phyloP scores from a whole-genome alignment of 139 green algal genomes.

The Picochlorum sp. region DNA sequence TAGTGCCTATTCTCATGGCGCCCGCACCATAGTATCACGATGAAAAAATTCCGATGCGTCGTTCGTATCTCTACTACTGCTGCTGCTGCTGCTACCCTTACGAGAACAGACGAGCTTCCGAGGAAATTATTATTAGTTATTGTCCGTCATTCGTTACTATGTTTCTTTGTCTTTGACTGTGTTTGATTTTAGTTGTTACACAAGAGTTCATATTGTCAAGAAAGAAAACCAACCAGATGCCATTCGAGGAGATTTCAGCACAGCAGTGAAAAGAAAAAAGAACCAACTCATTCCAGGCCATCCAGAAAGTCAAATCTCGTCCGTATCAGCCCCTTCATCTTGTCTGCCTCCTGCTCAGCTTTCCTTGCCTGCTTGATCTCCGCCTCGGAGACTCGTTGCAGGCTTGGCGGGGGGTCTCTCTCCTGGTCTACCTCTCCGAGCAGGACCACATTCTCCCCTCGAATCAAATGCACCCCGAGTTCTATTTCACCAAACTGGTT shows the following conservation, averaged over 20 bases:
- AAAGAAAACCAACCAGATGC: too few species aligned
- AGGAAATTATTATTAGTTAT: too few species aligned
- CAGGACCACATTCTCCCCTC: constrained; percentile 80
- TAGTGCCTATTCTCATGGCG: too few species aligned
- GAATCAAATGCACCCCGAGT: constrained; percentile 32
- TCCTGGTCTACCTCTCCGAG: constrained; percentile 57
- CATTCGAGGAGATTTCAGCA: too few species aligned
- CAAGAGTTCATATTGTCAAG: too few species aligned
- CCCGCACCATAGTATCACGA: too few species aligned
- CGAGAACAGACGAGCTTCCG: too few species aligned
- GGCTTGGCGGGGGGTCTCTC: constrained; percentile 35
- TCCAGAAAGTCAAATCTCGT: constrained; percentile 70
- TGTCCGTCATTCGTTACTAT: too few species aligned
- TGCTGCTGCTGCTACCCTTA: not conserved
- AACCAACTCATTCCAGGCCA: not conserved
- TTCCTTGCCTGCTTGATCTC: constrained; percentile 61
- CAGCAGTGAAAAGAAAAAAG: too few species aligned
- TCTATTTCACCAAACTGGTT: constrained; percentile 49
- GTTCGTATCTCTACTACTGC: not conserved
- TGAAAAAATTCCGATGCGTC: too few species aligned
- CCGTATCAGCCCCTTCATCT: constrained; percentile 57
- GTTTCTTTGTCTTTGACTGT: too few species aligned
- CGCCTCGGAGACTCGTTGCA: constrained; percentile 30
- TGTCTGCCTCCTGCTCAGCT: constrained; percentile 57
- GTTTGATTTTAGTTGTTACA: too few species aligned